Conservation (phyloP, 2,329 filamentous ascomycete species). For the Sporothrix phasma region DNA sequence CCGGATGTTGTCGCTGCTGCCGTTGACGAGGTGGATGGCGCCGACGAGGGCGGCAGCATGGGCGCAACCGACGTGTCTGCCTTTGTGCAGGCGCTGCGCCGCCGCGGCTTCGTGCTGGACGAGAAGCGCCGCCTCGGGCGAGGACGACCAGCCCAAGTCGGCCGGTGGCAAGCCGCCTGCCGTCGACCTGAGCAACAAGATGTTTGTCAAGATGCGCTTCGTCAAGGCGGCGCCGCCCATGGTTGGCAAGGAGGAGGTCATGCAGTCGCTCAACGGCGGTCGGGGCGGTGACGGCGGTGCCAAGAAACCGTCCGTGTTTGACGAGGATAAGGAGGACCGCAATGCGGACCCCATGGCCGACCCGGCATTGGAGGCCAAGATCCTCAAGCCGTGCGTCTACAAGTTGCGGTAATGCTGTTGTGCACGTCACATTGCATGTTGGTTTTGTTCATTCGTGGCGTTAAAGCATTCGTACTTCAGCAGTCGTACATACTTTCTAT, state of each 20-base stretch:
- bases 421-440: too few relatives aligned
- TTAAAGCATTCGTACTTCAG: not conserved
- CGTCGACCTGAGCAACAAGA: slow-evolving; percentile 81
- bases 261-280: slow-evolving; percentile 4
- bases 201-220: slow-evolving; percentile 98
- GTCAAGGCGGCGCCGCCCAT: slow-evolving; percentile 68
- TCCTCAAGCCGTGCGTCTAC: slow-evolving; percentile 92
- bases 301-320: slow-evolving; percentile 45
- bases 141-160: slow-evolving; percentile 29
- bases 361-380: slow-evolving; percentile 49
- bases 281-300: slow-evolving; percentile 14
- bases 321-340: slow-evolving; percentile 46
- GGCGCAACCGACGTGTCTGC: slow-evolving; percentile 77
- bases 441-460: not conserved
- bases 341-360: slow-evolving; percentile 45
- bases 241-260: slow-evolving; percentile 60
- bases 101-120: slow-evolving; percentile 73
- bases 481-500: too few relatives aligned
- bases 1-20: slow-evolving; percentile 65
- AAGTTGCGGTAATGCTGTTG: slow-evolving; percentile 58
- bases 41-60: slow-evolving; percentile 54
- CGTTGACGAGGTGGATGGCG: slow-evolving; percentile 46
- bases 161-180: slow-evolving; percentile 34
- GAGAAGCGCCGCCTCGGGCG: slow-evolving; percentile 30
- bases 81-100: slow-evolving; percentile 73